Conservation (phyloP, 345 rosid species). For the Salix viminalis region DNA sequence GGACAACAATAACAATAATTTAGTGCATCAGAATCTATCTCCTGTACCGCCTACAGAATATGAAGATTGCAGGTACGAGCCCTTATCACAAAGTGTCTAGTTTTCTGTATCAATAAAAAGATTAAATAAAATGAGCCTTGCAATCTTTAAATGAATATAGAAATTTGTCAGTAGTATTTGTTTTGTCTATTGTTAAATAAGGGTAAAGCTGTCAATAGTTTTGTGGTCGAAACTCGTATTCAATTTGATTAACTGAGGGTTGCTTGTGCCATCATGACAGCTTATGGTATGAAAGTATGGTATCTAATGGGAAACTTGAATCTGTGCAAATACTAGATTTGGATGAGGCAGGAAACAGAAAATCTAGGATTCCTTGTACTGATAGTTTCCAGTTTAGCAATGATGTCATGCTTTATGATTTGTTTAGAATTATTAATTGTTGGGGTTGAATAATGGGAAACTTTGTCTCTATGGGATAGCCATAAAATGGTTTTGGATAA, state of each 20-base stretch:
- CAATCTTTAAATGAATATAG: neutral
- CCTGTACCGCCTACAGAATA: slow-evolving; percentile 23
- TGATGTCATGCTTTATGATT: neutral
- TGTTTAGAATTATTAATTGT: neutral
- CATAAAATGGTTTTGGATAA: neutral
- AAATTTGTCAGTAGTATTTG: neutral
- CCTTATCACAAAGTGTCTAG: neutral
- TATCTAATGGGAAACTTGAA: neutral
- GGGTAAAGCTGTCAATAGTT: neutral
- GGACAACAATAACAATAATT: slow-evolving; percentile 11
- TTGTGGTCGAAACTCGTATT: neutral
- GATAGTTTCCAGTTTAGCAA: neutral
- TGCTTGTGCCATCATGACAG: neutral
- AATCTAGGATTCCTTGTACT: neutral
- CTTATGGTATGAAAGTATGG: neutral
- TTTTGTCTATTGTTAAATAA: neutral
- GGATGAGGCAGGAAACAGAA: neutral
- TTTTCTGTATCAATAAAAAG: neutral
- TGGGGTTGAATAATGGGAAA: neutral
- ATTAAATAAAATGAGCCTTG: neutral
- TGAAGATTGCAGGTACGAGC: slow-evolving; percentile 33
- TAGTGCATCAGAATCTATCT: slow-evolving; percentile 8
- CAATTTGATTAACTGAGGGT: neutral
- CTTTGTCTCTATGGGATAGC: neutral
- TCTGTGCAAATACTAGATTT: neutral